Evolutionary conservation across 139 green algal genomes (phyloP).

Genomic region (Coccomyxa sp.): DNA sequence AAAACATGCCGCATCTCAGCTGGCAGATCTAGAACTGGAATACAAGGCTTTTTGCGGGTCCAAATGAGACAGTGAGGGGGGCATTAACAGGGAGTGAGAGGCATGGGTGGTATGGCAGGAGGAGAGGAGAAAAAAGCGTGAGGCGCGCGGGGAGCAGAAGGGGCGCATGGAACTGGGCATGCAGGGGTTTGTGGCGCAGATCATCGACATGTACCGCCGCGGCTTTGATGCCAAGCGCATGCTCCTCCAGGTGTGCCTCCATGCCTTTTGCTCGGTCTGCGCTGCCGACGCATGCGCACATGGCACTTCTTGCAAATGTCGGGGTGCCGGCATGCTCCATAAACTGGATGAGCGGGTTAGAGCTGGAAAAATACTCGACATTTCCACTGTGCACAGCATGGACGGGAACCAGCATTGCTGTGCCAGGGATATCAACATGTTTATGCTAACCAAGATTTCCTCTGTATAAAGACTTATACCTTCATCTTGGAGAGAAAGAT

Average conservation of each 20-base stretch:
- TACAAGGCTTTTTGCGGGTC: not conserved
- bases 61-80: not conserved
- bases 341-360: not conserved
- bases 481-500: no score
- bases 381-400: no score
- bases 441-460: no score
- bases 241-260: constrained; percentile 35
- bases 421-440: no score
- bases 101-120: not conserved
- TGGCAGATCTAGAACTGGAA: not conserved
- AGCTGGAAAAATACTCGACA: not conserved
- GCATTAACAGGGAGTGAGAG: not conserved
- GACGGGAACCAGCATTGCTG: no score
- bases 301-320: no score
- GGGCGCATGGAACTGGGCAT: constrained; percentile 30
- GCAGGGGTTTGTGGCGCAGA: constrained; percentile 38
- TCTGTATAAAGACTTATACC: no score
- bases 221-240: constrained; percentile 30
- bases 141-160: not conserved
- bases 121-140: not conserved
- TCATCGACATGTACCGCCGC: constrained; percentile 38
- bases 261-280: not conserved
- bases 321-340: not conserved
- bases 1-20: not conserved
- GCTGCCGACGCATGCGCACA: no score